A percentile compares a stretch with the other conserved stretches of the same genome.
Evolutionary conservation across 2,329 filamentous ascomycete genomes (phyloP).

Genomic region (Ciborinia camelliae): DNA sequence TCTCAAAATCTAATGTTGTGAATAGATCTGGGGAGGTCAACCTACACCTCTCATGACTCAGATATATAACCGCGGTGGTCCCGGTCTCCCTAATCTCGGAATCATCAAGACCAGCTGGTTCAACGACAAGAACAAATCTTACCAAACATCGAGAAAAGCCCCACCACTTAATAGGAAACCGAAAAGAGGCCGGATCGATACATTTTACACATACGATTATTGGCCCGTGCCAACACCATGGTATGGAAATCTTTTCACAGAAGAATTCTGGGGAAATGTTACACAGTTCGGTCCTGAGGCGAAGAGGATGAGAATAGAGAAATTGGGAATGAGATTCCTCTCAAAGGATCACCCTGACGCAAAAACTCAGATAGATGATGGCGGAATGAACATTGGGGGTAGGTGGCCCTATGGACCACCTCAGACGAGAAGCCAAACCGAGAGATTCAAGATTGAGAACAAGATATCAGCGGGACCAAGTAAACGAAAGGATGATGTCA

Average conservation of each 20-base stretch:
- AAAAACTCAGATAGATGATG: background rate
- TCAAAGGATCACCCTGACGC: background rate
- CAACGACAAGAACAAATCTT: slow-evolving; percentile 2
- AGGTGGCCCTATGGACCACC: background rate
- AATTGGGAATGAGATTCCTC: background rate
- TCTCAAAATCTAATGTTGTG: background rate
- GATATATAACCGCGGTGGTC: slow-evolving; percentile 6
- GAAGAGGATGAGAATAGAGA: background rate
- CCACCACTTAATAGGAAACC: background rate
- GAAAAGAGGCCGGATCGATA: background rate
- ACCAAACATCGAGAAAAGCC: slow-evolving; percentile 4
- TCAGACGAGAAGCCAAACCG: background rate
- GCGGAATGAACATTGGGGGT: background rate
- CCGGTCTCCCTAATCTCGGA: slow-evolving; percentile 1
- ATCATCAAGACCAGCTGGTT: slow-evolving; percentile 8
- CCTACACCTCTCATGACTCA: background rate
- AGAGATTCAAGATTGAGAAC: background rate
- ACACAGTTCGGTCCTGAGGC: background rate
- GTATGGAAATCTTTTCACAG: background rate
- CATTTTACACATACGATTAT: slow-evolving; percentile 3
- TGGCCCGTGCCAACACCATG: slow-evolving; percentile 4
- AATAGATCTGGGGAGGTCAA: slow-evolving; percentile 6
- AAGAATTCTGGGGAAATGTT: slow-evolving; percentile 8
- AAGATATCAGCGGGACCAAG: background rate
- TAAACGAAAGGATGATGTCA: background rate